Evolutionary conservation across 768 basidiomycete genomes (phyloP), one percentile per base, ranked within the genome.

Genomic region (Imleria badia): DNA sequence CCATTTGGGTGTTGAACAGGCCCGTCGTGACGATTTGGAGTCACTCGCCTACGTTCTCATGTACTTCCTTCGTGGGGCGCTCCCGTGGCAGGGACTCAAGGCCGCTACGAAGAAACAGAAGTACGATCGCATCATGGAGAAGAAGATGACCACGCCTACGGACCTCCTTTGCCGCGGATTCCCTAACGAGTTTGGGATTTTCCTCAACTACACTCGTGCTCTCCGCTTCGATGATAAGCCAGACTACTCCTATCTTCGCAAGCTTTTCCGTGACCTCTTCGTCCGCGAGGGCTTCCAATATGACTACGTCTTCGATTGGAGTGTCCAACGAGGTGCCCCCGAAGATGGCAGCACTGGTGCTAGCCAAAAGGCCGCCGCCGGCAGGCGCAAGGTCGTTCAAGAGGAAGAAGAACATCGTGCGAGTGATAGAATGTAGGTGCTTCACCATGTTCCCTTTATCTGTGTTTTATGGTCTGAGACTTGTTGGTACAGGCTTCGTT

Each of bases 101-200:
- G 97, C 97, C 56, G 96, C 96, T 38, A 99, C 97, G 55, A 99
- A 99, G 92, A 99, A 99, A 85, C 97, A 99, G 82, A 99, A 99
- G 79, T 98, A 98, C 74, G 97, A 98, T 75, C 89, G 97, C 56
- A 99, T 99, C 78, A 99, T 99, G 97, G 97, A 99, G 78, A 99
- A 99, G 85, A 99, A 99, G 85, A 98, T 99, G 94, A 98, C 97
- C 35, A 97, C 94, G 0, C 92, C 94, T 14, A 95, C 92, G 47
- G 94, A 98, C 71, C 80, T 96, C 54, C 85, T 99, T 29, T 98
- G 96, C 79, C 94, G 96, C 62, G 94, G 93, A n/a, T 98, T 97
- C 84, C 96, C 97, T 58, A 95, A 94, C 78, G 97, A 99, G 77
- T 97, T 98, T 61, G 96, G 94, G 39, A 97, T 98, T 64, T 98